Evolutionary conservation across 805 yeast species (phyloP), one percentile per base, ranked within the genome.

Genomic region (Dipodascus geniculatus): DNA sequence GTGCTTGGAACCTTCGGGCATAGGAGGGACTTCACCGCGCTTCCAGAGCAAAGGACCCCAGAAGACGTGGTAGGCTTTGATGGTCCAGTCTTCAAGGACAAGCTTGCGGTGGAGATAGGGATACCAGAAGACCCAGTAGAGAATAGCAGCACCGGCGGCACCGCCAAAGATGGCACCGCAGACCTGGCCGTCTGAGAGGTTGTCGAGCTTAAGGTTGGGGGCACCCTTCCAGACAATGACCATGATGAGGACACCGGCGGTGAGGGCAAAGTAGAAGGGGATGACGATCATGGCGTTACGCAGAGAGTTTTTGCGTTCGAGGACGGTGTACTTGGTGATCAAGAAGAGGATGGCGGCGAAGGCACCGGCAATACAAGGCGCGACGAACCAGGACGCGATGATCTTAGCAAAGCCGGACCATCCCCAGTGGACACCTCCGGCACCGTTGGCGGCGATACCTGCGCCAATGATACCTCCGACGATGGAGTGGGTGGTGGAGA

Each of bases 181-280:
- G 47, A 77, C 77, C 9, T 82, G 75, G 28, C 77, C 77, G 3
- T 72, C 61, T 1, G 82, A 71, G 52, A 84, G 71, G 4, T 78
- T 63, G 58, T 78, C 72, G 62, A 85, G 72, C 23, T 79, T 69
- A 60, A 84, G 74, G 58, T 76, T 75, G 61, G 90, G 88, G 53
- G 90, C 83, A 61, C 89, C 90, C 66, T 85, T 83, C 86, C 87
- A 83, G 42, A 82, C 87, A 64, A 85, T 80, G 67, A 83, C 75
- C 85, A 85, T 83, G 55, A 89, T 82, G 61, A 85, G 73, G 51
- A 83, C 75, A 44, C 82, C 65, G 55, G 81, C 80, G 22, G 87
- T 77, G 42, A 72, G 63, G 58, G 77, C 82, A 20, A 84, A 83
- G 64, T 83, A 74, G 22, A 75, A 52, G 9, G 89, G 90, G 58